These are phyloP conservation scores for Gomphus bonarii DNA, from an alignment of 1,284 basidiomycete genomes.

Conservation along the genomic window DNA sequence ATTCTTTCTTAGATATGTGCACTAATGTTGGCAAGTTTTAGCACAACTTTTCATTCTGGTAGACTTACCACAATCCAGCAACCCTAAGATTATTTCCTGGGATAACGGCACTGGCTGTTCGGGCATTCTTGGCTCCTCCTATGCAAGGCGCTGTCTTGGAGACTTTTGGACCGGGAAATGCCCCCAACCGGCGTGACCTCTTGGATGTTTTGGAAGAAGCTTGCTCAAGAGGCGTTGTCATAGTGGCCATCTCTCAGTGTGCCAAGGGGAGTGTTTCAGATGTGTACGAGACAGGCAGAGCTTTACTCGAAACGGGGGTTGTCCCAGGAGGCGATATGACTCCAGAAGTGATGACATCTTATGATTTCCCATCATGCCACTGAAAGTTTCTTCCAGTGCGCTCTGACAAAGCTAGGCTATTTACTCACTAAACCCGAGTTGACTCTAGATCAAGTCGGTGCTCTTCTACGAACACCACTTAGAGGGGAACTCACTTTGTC, in stretches of 20 bases:
- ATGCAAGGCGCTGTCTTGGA: slow-evolving; percentile 77
- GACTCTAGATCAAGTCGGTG: slow-evolving; percentile 53
- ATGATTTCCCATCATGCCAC: background rate
- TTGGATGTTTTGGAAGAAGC: slow-evolving; percentile 67
- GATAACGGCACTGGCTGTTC: slow-evolving; percentile 61
- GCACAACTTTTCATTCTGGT: background rate
- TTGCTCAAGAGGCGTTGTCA: slow-evolving; percentile 71
- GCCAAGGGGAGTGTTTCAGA: slow-evolving; percentile 72
- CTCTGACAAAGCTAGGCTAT: slow-evolving; percentile 82
- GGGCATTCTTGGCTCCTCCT: slow-evolving; percentile 62
- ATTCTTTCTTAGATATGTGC: slow-evolving; percentile 48
- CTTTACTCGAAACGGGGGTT: slow-evolving; percentile 63
- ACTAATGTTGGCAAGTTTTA: slow-evolving; percentile 57
- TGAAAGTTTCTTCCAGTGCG: slow-evolving; percentile 42
- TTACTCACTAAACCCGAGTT: slow-evolving; percentile 81
- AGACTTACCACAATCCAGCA: slow-evolving; percentile 30
- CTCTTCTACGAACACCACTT: slow-evolving; percentile 69
- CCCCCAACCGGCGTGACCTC: slow-evolving; percentile 62
- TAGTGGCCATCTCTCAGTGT: slow-evolving; percentile 90
- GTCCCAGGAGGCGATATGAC: slow-evolving; percentile 87
- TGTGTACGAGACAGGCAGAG: slow-evolving; percentile 75
- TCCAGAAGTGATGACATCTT: slow-evolving; percentile 55
- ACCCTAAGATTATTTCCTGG: slow-evolving; percentile 82
- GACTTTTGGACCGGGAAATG: slow-evolving; percentile 85
- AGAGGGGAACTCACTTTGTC: slow-evolving; percentile 78